Base-by-base conservation (phyloP, 2,329 filamentous ascomycete genomes). In the Sporothrix variecibatus region DNA sequence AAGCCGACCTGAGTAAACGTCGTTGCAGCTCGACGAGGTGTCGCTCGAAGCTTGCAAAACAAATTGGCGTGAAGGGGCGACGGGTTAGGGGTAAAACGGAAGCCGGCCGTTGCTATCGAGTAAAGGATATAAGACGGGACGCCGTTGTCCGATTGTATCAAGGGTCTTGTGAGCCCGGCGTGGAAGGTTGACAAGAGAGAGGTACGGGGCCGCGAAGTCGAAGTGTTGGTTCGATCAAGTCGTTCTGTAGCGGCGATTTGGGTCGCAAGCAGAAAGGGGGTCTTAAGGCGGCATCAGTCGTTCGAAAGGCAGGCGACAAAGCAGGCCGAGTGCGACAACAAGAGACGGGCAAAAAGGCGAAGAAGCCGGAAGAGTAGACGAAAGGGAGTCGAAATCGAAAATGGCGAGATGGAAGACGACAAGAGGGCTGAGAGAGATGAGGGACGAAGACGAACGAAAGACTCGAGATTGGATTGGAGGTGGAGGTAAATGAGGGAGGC, bases 241-340 rank as follows among this genome's bases (percentile, higher is more conserved):
- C 20, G 60, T 65, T 40, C 60, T 26, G 34, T 8, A 40, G 60
- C 31, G 60, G 34, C 34, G 56, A 34, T n/a, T 64, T 38, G 34
- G 38, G 28, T 38, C 64, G 40, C 64, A 7, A 68, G 23, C 12
- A 65, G n/a, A 68, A 68, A n/a, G 11, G 38, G 38, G 38, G 40
- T 23, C 7, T 72, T 26, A 51, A 64, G 38, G 38, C 40, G 26
- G 43, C 70, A 64, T 49, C 38, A 20, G 70, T 62, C 56, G 56
- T 60, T 17, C 8, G n/a, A 58, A 31, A 34, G 23, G 68, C 17
- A 51, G 56, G 31, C 15, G 15, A 40, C 28, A n/a, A 38, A 40
- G 49, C 46, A 58, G 6, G 28, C 28, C 5, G 31, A n/a, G 31
- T 49, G 15, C 15, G 31, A 40, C 6, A 60, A 20, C 12, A 67